Evolutionary conservation across 2,329 filamentous ascomycete genomes (phyloP).

Genomic region (Trichoderma endophyticum): DNA sequence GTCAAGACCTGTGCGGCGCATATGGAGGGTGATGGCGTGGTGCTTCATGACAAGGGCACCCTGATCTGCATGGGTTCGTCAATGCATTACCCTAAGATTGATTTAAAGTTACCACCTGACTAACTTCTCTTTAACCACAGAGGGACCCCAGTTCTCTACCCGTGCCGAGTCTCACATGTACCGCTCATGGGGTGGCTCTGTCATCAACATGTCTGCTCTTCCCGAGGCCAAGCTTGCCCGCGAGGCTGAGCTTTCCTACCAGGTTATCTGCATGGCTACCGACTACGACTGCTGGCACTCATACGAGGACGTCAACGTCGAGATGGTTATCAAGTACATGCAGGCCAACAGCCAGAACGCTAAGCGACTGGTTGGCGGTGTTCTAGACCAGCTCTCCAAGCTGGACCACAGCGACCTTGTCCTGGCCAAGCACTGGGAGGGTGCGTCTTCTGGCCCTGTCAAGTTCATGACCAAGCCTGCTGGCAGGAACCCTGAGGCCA

Average conservation of each 20-base stretch:
- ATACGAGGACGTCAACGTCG: slow-evolving; percentile 80
- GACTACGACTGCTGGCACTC: slow-evolving; percentile 99
- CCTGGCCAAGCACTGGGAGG: slow-evolving; percentile 75
- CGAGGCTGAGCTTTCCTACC: slow-evolving; percentile 94
- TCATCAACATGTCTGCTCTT: slow-evolving; percentile 97
- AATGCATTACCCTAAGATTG: background rate
- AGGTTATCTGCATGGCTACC: slow-evolving; percentile 99
- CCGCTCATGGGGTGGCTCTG: slow-evolving; percentile 84
- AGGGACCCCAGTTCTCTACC: slow-evolving; percentile 97
- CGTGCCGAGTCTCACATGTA: slow-evolving; percentile 95
- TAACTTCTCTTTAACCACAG: slow-evolving; percentile 39
- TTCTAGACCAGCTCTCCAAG: slow-evolving; percentile 80
- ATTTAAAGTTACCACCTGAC: background rate
- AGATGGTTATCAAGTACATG: slow-evolving; percentile 98
- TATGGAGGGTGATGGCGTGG: slow-evolving; percentile 79
- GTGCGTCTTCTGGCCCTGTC: slow-evolving; percentile 72
- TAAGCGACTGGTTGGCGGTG: slow-evolving; percentile 75
- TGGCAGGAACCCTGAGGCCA: slow-evolving; percentile 68
- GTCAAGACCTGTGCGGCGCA: slow-evolving; percentile 71
- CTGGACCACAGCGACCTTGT: slow-evolving; percentile 74
- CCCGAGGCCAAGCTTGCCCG: slow-evolving; percentile 95
- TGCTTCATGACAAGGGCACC: slow-evolving; percentile 78
- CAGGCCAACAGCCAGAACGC: slow-evolving; percentile 88
- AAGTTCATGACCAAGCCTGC: slow-evolving; percentile 77
- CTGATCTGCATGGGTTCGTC: slow-evolving; percentile 84